Evolutionary conservation across 768 basidiomycete genomes (phyloP).

Genomic region (Agrocybe pediades): DNA sequence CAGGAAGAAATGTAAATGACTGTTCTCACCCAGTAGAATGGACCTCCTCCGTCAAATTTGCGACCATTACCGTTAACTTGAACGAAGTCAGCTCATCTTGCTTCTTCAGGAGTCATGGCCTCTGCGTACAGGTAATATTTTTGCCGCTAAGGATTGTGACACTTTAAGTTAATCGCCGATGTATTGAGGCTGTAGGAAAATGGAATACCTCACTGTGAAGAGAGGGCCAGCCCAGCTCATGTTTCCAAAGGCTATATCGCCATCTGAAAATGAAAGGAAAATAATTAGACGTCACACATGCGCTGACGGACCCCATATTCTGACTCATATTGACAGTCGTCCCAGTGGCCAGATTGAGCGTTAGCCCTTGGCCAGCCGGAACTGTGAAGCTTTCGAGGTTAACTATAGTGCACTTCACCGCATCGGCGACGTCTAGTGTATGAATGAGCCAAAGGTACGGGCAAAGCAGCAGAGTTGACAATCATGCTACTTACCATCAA

Average conservation of each 20-base stretch:
- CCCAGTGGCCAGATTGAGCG: slow-evolving; percentile 43
- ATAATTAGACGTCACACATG: neutral
- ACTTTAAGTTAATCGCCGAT: neutral
- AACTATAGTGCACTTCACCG: slow-evolving; percentile 58
- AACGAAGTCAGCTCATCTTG: neutral
- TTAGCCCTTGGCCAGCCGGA: slow-evolving; percentile 52
- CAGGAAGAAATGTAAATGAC: neutral
- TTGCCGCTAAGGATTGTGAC: slow-evolving; percentile 40
- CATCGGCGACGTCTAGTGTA: slow-evolving; percentile 42
- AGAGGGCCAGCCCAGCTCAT: slow-evolving; percentile 54
- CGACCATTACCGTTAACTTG: slow-evolving; percentile 44
- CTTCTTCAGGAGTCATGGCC: neutral
- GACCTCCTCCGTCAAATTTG: slow-evolving; percentile 43
- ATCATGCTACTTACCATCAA: slow-evolving; percentile 14
- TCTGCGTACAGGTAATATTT: slow-evolving; percentile 46
- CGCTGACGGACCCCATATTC: slow-evolving; percentile 17
- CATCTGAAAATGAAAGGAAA: slow-evolving; percentile 37
- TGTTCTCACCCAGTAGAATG: slow-evolving; percentile 41
- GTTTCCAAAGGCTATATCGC: slow-evolving; percentile 59
- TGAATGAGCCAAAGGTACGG: neutral
- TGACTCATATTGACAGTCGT: slow-evolving; percentile 62
- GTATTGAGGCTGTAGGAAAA: neutral
- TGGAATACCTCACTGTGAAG: slow-evolving; percentile 46
- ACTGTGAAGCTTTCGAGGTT: slow-evolving; percentile 60
- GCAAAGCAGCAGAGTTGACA: too few species aligned